These are phyloP conservation scores for Symbiodinium natans DNA, from an alignment of 73 alveolate genomes.

Conservation along the genomic window DNA sequence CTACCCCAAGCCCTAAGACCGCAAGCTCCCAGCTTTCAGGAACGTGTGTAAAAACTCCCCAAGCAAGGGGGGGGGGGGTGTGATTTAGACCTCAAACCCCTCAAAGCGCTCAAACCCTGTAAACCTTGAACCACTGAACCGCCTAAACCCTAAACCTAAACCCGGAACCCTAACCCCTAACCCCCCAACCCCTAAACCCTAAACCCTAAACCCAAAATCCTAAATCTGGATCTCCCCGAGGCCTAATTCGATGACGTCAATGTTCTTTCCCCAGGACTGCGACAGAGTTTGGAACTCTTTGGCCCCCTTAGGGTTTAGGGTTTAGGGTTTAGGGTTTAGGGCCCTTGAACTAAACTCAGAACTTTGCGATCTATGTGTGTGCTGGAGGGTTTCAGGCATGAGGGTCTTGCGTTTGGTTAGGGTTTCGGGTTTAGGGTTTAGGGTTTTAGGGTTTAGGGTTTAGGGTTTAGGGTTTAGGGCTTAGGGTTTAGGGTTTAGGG, in stretches of 20 bases:
- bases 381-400: too few species aligned
- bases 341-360: too few species aligned
- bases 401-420: too few species aligned
- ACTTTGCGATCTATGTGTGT: too few species aligned
- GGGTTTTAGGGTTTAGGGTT: neutral
- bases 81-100: too few species aligned
- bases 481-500: neutral
- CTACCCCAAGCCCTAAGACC: too few species aligned
- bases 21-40: too few species aligned
- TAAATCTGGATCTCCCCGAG: neutral
- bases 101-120: neutral
- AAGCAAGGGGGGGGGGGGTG: too few species aligned
- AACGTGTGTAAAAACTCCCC: too few species aligned
- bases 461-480: neutral
- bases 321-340: neutral
- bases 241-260: conserved; percentile 2
- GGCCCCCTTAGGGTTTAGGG: neutral
- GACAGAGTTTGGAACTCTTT: neutral
- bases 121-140: neutral
- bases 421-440: neutral
- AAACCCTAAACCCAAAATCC: neutral
- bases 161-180: neutral
- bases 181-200: neutral
- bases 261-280: neutral
- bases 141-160: neutral